Conservation (phyloP, 768 basidiomycete genomes). For the Hygrophoropsis aurantiaca region DNA sequence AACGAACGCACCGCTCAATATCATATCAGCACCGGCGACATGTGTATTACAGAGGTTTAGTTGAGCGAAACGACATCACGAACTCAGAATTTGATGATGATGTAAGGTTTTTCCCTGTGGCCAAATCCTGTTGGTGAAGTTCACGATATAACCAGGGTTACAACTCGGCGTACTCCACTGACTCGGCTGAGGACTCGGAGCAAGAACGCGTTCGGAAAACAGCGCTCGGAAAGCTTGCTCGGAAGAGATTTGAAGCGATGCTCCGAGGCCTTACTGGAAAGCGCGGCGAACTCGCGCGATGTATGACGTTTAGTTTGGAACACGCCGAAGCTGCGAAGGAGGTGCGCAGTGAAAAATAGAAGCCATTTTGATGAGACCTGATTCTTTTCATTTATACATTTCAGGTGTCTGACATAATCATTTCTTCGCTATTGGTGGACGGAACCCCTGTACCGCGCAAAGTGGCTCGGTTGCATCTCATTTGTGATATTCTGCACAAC, state of each 20-base stretch:
- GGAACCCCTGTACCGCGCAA: conserved; percentile 98
- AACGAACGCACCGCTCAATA: conserved; percentile 3
- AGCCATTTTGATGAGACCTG: too few species aligned
- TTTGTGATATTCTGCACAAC: conserved; percentile 98
- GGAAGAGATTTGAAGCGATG: conserved; percentile 87
- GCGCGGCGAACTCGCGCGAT: conserved; percentile 87
- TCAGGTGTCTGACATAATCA: conserved; percentile 88
- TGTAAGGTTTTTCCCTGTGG: conserved; percentile 35
- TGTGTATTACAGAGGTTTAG: conserved; percentile 66
- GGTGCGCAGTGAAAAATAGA: too few species aligned
- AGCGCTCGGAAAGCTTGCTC: conserved; percentile 73
- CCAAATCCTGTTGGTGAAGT: conserved; percentile 1
- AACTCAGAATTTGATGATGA: conserved; percentile 84
- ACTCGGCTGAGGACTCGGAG: conserved; percentile 93
- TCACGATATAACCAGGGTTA: conserved; percentile 57
- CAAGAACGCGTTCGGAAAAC: conserved; percentile 78
- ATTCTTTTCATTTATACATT: conserved; percentile 4
- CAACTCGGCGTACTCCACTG: conserved; percentile 86
- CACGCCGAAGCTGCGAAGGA: conserved; percentile 96
- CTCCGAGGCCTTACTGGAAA: conserved; percentile 83
- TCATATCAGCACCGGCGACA: conserved; percentile 63
- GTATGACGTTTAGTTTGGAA: conserved; percentile 96
- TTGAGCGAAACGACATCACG: conserved; percentile 53
- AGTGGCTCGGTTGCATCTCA: conserved; percentile 89
- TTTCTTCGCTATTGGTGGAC: conserved; percentile 84